Evolutionary conservation across 495 filamentous ascomycete species (phyloP).

Genomic region (Astrothelium macrocarpum): DNA sequence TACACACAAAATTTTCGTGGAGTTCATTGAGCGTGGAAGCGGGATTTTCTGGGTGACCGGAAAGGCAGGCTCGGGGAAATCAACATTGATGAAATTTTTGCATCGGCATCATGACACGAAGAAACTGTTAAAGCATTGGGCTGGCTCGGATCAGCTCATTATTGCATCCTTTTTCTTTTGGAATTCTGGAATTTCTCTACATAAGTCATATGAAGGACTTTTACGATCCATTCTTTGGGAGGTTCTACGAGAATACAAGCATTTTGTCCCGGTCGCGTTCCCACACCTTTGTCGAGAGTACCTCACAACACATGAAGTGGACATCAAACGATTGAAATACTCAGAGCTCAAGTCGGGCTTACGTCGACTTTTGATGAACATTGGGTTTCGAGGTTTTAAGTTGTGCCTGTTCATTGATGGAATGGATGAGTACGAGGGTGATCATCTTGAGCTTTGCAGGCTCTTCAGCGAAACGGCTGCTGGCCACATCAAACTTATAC

Average conservation of each 20-base stretch:
- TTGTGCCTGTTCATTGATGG: neutral
- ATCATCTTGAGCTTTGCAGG: neutral
- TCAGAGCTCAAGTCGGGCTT: neutral
- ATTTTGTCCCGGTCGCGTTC: neutral
- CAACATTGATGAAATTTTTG: constrained; percentile 23
- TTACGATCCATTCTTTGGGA: constrained; percentile 9
- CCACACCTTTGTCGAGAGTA: neutral
- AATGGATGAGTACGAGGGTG: neutral
- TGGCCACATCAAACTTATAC: neutral
- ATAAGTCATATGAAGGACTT: constrained; percentile 18
- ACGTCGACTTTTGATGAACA: neutral
- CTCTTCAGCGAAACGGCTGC: neutral
- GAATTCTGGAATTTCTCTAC: constrained; percentile 13
- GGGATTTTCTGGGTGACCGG: constrained; percentile 15
- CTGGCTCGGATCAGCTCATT: constrained; percentile 1
- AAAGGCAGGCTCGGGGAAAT: constrained; percentile 15
- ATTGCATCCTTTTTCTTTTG: constrained; percentile 17
- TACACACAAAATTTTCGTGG: neutral
- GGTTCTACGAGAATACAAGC: neutral
- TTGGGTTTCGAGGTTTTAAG: neutral
- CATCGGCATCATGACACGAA: constrained; percentile 7
- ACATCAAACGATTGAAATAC: neutral
- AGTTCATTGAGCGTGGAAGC: neutral
- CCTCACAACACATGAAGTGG: neutral
- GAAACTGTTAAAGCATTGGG: constrained; percentile 1